phyloP scores from a whole-genome alignment of 1,284 basidiomycete species.

The Tilletia indica region DNA sequence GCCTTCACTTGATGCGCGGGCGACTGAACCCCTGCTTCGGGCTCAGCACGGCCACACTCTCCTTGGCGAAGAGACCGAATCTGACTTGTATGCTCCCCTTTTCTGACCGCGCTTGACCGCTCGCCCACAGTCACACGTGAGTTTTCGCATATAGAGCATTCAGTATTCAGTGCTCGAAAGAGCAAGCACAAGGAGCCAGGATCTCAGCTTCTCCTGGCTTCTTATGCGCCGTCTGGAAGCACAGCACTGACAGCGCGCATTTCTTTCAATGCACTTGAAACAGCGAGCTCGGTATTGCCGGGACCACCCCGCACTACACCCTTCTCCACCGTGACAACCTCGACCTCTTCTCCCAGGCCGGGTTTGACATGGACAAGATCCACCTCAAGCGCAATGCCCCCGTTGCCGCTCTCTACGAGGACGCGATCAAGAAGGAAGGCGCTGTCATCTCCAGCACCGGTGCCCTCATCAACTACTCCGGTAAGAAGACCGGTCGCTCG shows the following conservation, averaged over 20 bases:
- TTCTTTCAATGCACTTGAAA: not conserved
- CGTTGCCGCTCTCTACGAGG: constrained; percentile 93
- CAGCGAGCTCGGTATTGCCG: constrained; percentile 40
- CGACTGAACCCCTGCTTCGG: no score
- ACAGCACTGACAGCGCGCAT: not conserved
- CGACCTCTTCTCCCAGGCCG: constrained; percentile 97
- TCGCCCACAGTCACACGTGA: not conserved
- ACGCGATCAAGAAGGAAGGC: constrained; percentile 95
- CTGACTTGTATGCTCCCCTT: not conserved
- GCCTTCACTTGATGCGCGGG: no score
- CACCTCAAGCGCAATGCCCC: constrained; percentile 83
- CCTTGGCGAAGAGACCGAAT: not conserved
- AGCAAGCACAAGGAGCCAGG: no score
- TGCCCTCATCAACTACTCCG: constrained; percentile 98
- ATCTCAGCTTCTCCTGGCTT: not conserved
- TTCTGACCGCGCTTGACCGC: not conserved
- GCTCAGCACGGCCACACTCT: no score
- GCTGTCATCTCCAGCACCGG: constrained; percentile 95
- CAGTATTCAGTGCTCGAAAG: not conserved
- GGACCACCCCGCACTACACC: constrained; percentile 43
- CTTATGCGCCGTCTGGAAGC: not conserved
- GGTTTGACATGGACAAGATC: constrained; percentile 82
- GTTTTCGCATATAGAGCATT: not conserved
- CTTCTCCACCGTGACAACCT: constrained; percentile 68
- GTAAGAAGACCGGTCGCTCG: constrained; percentile 96